phyloP scores from a whole-genome alignment of 176 grass and related monocot genomes.

The Aegilops longissima region DNA sequence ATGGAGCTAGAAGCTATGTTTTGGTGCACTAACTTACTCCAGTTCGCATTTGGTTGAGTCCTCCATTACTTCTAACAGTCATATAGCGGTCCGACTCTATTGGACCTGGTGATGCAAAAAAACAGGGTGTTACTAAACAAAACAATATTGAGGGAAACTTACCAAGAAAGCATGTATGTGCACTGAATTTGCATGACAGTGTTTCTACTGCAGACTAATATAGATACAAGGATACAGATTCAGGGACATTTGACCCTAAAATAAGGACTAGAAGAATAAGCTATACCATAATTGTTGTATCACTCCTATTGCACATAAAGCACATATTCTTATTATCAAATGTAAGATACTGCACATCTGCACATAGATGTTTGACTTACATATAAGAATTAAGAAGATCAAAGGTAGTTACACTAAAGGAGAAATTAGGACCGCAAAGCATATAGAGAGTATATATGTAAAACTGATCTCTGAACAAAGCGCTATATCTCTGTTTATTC shows the following conservation, averaged over 20 bases:
- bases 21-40: constrained; percentile 63
- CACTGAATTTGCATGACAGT: not conserved
- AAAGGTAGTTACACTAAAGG: not conserved
- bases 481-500: not conserved
- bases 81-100: constrained; percentile 53
- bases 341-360: not conserved
- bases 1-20: constrained; percentile 5
- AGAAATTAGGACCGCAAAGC: not conserved
- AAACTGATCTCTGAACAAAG: not conserved
- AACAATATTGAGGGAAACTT: constrained; percentile 11
- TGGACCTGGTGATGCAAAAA: constrained; percentile 47
- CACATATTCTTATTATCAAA: constrained; percentile 14
- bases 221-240: not conserved
- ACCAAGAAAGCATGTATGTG: not conserved
- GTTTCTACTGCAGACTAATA: not conserved
- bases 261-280: not conserved
- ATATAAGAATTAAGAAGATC: not conserved
- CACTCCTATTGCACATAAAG: not conserved
- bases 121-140: not conserved
- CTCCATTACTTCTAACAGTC: constrained; percentile 95
- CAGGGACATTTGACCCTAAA: not conserved
- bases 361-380: not conserved
- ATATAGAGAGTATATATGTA: not conserved
- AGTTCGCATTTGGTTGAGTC: constrained; percentile 98
- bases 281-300: not conserved